Base-by-base conservation (phyloP, 495 filamentous ascomycete species). In the Xylaria grammica region DNA sequence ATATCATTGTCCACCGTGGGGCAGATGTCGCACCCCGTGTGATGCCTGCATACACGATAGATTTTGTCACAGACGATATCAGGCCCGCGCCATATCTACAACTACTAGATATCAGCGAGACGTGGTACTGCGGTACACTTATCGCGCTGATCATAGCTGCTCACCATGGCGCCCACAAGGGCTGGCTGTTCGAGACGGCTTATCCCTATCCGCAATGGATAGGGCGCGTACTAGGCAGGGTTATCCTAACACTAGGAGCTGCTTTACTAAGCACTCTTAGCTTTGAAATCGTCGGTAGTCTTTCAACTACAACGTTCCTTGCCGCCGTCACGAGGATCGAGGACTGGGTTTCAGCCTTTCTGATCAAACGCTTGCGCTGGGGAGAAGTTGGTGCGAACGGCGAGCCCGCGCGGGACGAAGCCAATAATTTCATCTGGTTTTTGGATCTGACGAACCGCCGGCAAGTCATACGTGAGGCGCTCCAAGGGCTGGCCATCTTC, bases 231-330 rank as follows among this genome's bases (percentile, higher is more conserved):
- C 38, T 26, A 0, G 54, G 36, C 27, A 53, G 48, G 19, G 60
- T 53, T 13, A n/a, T 61, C 22, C 58, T 70, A 20, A 65, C 66
- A 6, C 42, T 70, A 13, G 49, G 45, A 13, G 51, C 63, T 15
- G 65, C 70, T 15, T 34, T 73, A 29, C 9, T 57, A 3, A 73
- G 68, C 61, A 73, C 68, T 2, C 9, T 73, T 1, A 27, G 22
- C 15, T 70, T 68, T 42, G 70, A 73, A 27, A 48, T 73, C 1
- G 0, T 60, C 17, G 65, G 56, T 13, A 67, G 67, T 10, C 10
- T 45, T 5, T 2, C 48, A 24, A 22, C 19, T n/a, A 24, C 29
- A 24, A 3, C 65, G 7, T 27, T 62, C 29, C 51, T 60, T 15
- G 4, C 36, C 0, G 2, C 30, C 9, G 52, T 56, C 22, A 59